Evolutionary conservation across 257 asterid genomes (phyloP).

Genomic region (Scutellaria barbata): DNA sequence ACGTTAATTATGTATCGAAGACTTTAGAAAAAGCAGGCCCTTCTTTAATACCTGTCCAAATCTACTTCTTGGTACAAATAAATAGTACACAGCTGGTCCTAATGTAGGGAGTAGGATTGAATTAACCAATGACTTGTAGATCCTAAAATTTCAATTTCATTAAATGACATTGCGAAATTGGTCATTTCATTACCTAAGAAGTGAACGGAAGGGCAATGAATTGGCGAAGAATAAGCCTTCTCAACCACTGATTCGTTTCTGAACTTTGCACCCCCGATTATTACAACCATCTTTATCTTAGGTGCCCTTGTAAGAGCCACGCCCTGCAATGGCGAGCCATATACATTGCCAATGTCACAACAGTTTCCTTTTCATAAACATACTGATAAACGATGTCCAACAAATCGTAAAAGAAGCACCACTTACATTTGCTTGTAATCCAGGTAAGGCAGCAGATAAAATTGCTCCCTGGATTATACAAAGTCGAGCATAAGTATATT

Average conservation of each 20-base stretch:
- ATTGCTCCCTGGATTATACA: constrained; percentile 76
- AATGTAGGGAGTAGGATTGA: too few relatives aligned
- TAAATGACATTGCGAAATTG: neutral
- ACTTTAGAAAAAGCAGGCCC: neutral
- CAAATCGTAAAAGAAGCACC: neutral
- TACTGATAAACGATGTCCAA: neutral
- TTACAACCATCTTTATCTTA: constrained; percentile 62
- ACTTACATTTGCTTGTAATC: constrained; percentile 76
- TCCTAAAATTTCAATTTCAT: too few relatives aligned
- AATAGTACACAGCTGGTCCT: too few relatives aligned
- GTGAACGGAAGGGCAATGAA: constrained; percentile 75
- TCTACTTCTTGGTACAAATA: neutral
- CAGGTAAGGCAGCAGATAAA: constrained; percentile 79
- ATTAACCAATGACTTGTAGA: too few relatives aligned
- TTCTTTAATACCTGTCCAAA: too few relatives aligned
- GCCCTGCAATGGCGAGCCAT: constrained; percentile 52
- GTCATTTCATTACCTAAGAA: constrained; percentile 63
- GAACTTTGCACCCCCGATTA: constrained; percentile 84
- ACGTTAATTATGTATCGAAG: too few relatives aligned
- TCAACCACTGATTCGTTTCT: constrained; percentile 52
- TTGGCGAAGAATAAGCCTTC: constrained; percentile 67
- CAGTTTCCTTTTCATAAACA: too few relatives aligned
- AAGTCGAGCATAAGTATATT: constrained; percentile 1
- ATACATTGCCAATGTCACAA: neutral
- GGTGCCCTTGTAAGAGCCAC: constrained; percentile 72